A percentile compares a stretch with the other conserved stretches of the same genome.
These are phyloP conservation scores for Trichophyton equinum DNA, from an alignment of 2,329 filamentous ascomycete genomes.

Conservation along the genomic window DNA sequence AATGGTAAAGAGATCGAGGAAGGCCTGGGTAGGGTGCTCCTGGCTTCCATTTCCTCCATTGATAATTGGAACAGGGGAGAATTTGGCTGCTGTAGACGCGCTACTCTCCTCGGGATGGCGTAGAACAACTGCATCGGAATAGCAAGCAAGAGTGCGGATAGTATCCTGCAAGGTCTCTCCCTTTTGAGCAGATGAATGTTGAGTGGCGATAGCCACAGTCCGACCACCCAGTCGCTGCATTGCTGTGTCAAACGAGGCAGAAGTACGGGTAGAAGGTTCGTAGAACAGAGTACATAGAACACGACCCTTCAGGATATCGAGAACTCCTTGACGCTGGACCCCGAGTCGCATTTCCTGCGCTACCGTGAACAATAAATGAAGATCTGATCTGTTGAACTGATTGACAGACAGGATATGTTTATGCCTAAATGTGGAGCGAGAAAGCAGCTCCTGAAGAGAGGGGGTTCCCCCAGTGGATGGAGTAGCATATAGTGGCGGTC, in stretches of 20 bases:
- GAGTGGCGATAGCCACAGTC: slow-evolving; percentile 68
- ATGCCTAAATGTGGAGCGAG: slow-evolving; percentile 75
- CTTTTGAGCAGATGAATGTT: slow-evolving; percentile 81
- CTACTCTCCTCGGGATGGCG: slow-evolving; percentile 77
- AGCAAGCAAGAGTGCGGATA: slow-evolving; percentile 83
- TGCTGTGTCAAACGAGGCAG: slow-evolving; percentile 88
- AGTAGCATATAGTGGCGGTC: slow-evolving; percentile 28
- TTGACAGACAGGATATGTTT: slow-evolving; percentile 84
- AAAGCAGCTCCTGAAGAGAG: slow-evolving; percentile 57
- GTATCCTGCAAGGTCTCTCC: slow-evolving; percentile 90
- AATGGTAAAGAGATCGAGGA: slow-evolving; percentile 96
- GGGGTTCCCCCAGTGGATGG: slow-evolving; percentile 43
- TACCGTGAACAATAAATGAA: slow-evolving; percentile 89
- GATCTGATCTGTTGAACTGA: slow-evolving; percentile 73
- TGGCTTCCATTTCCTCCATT: slow-evolving; percentile 93
- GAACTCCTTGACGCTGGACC: slow-evolving; percentile 79
- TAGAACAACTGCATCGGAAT: slow-evolving; percentile 89
- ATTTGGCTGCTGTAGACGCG: slow-evolving; percentile 71
- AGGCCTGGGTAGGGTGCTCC: slow-evolving; percentile 94
- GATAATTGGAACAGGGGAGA: slow-evolving; percentile 81
- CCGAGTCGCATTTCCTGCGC: slow-evolving; percentile 95
- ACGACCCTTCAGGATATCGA: slow-evolving; percentile 74
- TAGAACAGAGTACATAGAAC: slow-evolving; percentile 92
- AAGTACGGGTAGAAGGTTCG: slow-evolving; percentile 92
- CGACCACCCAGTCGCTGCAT: slow-evolving; percentile 96